These are phyloP conservation scores for Galerina sulciceps DNA, from an alignment of 768 basidiomycete genomes.

Conservation along the genomic window DNA sequence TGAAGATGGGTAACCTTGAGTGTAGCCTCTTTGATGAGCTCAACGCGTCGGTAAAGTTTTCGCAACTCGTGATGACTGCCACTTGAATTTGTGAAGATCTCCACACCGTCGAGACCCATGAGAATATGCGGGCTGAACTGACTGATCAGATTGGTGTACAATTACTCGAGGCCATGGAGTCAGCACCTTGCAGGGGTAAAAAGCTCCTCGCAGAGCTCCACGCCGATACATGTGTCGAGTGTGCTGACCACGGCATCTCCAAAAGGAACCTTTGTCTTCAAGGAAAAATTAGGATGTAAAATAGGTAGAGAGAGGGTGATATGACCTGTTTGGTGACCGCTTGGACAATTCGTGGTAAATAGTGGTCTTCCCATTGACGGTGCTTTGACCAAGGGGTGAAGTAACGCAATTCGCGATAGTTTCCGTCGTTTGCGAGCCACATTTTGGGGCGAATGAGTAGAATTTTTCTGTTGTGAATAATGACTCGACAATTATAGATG, in stretches of 20 bases:
- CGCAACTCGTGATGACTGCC: slow-evolving; percentile 98
- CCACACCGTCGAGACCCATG: slow-evolving; percentile 98
- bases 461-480: slow-evolving; percentile 85
- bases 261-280: slow-evolving; percentile 86
- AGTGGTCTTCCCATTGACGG: slow-evolving; percentile 89
- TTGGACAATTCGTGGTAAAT: slow-evolving; percentile 87
- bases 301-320: not conserved
- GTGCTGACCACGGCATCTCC: slow-evolving; percentile 96
- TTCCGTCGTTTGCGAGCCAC: slow-evolving; percentile 99
- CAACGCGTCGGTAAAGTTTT: slow-evolving; percentile 90
- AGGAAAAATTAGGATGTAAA: not conserved
- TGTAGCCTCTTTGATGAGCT: slow-evolving; percentile 97
- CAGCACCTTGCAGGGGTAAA: slow-evolving; percentile 95
- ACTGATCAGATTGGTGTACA: not conserved
- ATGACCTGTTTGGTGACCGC: slow-evolving; percentile 85
- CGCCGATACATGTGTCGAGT: slow-evolving; percentile 92
- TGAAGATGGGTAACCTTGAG: slow-evolving; percentile 63
- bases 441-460: slow-evolving; percentile 97
- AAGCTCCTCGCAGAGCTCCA: slow-evolving; percentile 96
- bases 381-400: slow-evolving; percentile 97
- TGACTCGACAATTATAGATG: slow-evolving; percentile 94
- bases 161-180: not conserved
- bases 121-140: slow-evolving; percentile 86
- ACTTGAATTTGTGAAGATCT: slow-evolving; percentile 98
- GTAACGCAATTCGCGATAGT: slow-evolving; percentile 88